Evolutionary conservation across 352 stramenopile genomes (phyloP), one percentile per base, ranked within the genome.

Genomic region (Aphanomyces invadans): DNA sequence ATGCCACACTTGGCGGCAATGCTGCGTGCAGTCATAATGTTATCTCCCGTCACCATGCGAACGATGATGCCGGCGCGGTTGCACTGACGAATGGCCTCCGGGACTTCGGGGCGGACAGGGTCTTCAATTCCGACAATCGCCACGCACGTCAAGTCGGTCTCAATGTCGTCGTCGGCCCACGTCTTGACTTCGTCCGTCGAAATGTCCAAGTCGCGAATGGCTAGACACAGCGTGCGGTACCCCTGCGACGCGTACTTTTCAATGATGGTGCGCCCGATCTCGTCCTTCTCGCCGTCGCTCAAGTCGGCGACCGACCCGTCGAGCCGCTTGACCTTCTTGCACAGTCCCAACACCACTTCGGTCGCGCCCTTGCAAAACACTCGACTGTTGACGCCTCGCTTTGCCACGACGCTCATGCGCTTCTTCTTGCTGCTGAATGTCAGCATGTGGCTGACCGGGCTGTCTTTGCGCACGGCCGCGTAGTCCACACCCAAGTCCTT

Each of bases 41-140:
- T 98, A 78, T 99, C 97, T 31, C 97, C 97, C 19, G 97, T 99
- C 44, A 99, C 90, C 96, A 99, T 99, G 46, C 96, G 91, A 42
- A 99, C 96, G 38, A 95, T 81, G 71, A 99, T 98, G 44, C 97
- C 97, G 4, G 96, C 95, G 5, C 78, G 77, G 70, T 98, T 85
- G 76, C 97, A 99, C 15, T 81, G 82, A 45, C 76, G 68, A 29
- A 99, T 97, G 7, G 96, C 83, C 21, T 91, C 82, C 4, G 92
- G 88, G 19, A 99, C 96, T 67, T 98, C 94, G 4, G 77, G 78
- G 21, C 96, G 91, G 25, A 98, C 88, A 19, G 92, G 90, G 70
- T 97, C 93, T 74, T 97, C 88, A 57, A 98, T 98, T 29, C 90
- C 93, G 10, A 98, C 91, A 61, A 98, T 88, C 21, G 70, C 78